Conservation (phyloP, 2,329 filamentous ascomycete species). For the Fusarium udum region DNA sequence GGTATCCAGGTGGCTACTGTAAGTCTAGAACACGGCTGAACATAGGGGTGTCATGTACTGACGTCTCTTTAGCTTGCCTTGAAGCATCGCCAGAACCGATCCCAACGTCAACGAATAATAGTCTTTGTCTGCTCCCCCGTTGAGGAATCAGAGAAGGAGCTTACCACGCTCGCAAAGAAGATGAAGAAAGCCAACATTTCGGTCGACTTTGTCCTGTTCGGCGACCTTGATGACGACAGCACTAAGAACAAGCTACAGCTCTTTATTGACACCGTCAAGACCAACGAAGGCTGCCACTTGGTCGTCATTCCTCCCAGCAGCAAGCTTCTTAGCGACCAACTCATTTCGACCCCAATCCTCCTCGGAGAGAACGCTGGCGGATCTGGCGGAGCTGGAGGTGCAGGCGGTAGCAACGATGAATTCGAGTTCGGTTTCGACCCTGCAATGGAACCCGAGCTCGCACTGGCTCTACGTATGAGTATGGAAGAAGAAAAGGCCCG, state of each 20-base stretch:
- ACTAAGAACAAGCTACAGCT: slow-evolving; percentile 90
- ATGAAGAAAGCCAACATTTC: slow-evolving; percentile 98
- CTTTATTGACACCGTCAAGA: slow-evolving; percentile 94
- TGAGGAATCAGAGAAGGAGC: slow-evolving; percentile 86
- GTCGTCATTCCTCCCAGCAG: slow-evolving; percentile 90
- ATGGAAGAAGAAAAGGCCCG: slow-evolving; percentile 98
- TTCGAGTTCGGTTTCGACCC: slow-evolving; percentile 87
- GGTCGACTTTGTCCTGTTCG: slow-evolving; percentile 95
- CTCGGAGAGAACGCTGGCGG: slow-evolving; percentile 78
- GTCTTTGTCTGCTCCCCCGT: slow-evolving; percentile 96
- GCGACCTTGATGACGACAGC: slow-evolving; percentile 89
- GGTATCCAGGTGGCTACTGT: slow-evolving; percentile 95
- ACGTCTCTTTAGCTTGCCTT: slow-evolving; percentile 77
- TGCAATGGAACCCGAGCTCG: slow-evolving; percentile 89
- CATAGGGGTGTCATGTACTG: not conserved
- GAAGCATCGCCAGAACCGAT: slow-evolving; percentile 98
- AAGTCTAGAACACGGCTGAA: slow-evolving; percentile 52
- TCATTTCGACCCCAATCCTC: slow-evolving; percentile 89
- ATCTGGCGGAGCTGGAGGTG: slow-evolving; percentile 64
- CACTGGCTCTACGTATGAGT: slow-evolving; percentile 93
- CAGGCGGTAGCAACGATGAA: slow-evolving; percentile 70
- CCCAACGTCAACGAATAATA: slow-evolving; percentile 94
- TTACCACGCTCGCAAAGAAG: slow-evolving; percentile 91
- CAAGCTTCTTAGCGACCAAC: slow-evolving; percentile 90
- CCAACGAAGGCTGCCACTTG: slow-evolving; percentile 88